Evolutionary conservation across 2,329 filamentous ascomycete species (phyloP), one percentile per base, ranked within the genome.

Genomic region (Fusarium subglutinans): DNA sequence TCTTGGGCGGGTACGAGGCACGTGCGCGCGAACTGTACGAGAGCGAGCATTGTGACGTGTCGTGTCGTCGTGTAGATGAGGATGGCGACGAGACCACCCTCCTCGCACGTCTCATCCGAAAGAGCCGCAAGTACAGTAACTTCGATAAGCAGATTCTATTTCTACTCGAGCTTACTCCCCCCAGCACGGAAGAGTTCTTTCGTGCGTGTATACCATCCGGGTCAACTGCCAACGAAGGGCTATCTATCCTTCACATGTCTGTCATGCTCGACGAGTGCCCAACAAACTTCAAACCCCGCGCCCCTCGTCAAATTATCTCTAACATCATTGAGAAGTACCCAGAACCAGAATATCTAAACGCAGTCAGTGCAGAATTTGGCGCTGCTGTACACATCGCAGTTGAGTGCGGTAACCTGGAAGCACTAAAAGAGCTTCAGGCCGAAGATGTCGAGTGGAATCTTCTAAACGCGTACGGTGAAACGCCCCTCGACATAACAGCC

Each of bases 271-370:
- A 30, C 4, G 45, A 48, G 20, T 15, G 9, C 4, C 26, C 20
- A 5, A 30, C 45, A 48, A 11, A 22, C 6, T 22, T 48, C 9
- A 30, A 3, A 7, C 3, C 45, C 13, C 45, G 26, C 3, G 20
- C 45, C 4, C 45, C 20, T 4, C 26, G 45, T 4, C 45, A 12
- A 12, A 5, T 30, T 4, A 22, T 48, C 2, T 48, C 45, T 3
- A 26, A 5, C 26, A 48, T 48, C 26, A 30, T 48, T 48, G 45
- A 30, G 10, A 48, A 48, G 14, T 48, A 48, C 26, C 45, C 4
- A 0, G 45, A 30, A 1, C 0, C 45, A 0, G 45, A 48, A 12
- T 48, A 30, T n/a, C 26, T 48, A 8, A 30, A 48, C 2, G 45
- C 26, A 3, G 20, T 17, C 3, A 48, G 17, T 8, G 8, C 5